phyloP scores from a whole-genome alignment of 2,329 filamentous ascomycete species.

The Fusarium sororula region DNA sequence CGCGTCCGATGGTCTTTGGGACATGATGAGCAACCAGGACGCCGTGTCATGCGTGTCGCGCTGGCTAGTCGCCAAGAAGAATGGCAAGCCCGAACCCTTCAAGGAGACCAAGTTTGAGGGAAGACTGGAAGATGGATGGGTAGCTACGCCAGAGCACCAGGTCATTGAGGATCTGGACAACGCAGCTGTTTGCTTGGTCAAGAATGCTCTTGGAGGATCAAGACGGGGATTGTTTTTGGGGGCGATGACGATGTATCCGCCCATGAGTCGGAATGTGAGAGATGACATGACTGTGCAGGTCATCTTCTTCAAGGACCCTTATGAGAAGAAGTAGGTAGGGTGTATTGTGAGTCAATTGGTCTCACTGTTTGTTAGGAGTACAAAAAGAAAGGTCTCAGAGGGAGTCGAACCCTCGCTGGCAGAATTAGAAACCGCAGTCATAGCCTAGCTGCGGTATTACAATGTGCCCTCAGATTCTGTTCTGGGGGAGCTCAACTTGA shows the following conservation, averaged over 20 bases:
- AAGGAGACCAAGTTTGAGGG: constrained; percentile 31
- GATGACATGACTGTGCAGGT: constrained; percentile 89
- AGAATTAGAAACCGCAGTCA: background rate
- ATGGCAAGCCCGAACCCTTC: constrained; percentile 38
- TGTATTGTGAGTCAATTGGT: too few relatives aligned
- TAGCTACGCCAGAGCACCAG: constrained; percentile 62
- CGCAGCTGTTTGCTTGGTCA: constrained; percentile 80
- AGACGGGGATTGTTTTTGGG: constrained; percentile 78
- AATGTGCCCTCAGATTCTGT: background rate
- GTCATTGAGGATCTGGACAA: constrained; percentile 79
- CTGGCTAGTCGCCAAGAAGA: constrained; percentile 56
- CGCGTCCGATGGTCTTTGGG: constrained; percentile 74
- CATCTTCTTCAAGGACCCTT: constrained; percentile 64
- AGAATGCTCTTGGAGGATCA: constrained; percentile 82
- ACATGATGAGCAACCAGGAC: constrained; percentile 64
- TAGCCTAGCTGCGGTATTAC: background rate
- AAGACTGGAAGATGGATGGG: constrained; percentile 34
- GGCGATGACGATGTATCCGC: constrained; percentile 74
- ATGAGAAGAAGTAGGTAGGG: constrained; percentile 74
- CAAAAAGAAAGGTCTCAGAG: background rate
- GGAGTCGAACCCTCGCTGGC: background rate
- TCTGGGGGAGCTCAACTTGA: too few relatives aligned
- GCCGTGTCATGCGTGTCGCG: constrained; percentile 65
- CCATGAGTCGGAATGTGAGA: constrained; percentile 69
- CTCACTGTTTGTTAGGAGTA: background rate